Percentiles rank a stretch among this genome's conserved stretches.
phyloP scores from a whole-genome alignment of 192 early-diverging fungal species.

The Allomyces macrogynus region DNA sequence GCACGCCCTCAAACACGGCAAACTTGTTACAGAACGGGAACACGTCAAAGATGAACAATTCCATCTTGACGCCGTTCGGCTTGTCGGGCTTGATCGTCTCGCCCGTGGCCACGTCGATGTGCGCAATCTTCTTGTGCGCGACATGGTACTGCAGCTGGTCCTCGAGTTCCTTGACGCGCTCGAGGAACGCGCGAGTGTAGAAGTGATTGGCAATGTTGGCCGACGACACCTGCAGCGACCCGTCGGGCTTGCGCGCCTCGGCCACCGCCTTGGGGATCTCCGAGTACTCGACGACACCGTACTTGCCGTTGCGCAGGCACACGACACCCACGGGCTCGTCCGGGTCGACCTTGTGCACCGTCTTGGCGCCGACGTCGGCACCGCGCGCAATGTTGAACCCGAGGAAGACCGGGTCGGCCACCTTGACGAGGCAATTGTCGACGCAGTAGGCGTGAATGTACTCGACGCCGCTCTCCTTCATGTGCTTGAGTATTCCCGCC shows the following conservation, averaged over 20 bases:
- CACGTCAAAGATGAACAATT: constrained; percentile 98
- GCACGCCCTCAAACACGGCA: constrained; percentile 80
- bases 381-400: constrained; percentile 76
- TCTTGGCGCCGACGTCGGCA: constrained; percentile 87
- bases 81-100: constrained; percentile 43
- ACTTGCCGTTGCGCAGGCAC: constrained; percentile 62
- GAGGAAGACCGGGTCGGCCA: constrained; percentile 89
- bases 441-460: constrained; percentile 92
- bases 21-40: constrained; percentile 74
- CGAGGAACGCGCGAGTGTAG: constrained; percentile 78
- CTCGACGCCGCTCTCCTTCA: constrained; percentile 61
- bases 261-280: constrained; percentile 69
- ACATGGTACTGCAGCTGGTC: constrained; percentile 80
- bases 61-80: constrained; percentile 93
- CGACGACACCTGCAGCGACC: constrained; percentile 63
- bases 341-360: constrained; percentile 68
- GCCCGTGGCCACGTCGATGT: constrained; percentile 57
- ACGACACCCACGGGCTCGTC: constrained; percentile 90
- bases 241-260: constrained; percentile 35
- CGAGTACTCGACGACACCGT: constrained; percentile 87
- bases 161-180: constrained; percentile 66
- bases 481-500: constrained; percentile 59
- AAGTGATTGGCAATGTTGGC: constrained; percentile 99
- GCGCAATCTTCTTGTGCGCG: constrained; percentile 95
- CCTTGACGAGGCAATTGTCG: constrained; percentile 91